phyloP scores from a whole-genome alignment of 768 basidiomycete genomes.

The Strobilomyces confusus region DNA sequence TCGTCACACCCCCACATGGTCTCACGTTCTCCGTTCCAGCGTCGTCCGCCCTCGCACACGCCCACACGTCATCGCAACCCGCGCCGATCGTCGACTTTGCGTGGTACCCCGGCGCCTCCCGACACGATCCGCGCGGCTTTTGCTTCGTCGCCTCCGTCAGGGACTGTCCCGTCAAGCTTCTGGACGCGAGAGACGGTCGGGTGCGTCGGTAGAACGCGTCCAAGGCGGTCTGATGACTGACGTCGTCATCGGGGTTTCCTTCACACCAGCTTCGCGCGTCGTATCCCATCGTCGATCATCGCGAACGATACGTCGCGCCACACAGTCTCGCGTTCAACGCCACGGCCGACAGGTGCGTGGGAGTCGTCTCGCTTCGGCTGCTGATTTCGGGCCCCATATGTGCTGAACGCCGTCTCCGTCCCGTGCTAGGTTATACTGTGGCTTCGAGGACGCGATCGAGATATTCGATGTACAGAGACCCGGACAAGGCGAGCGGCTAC shows the following conservation, averaged over 20 bases:
- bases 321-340: conserved; percentile 78
- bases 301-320: conserved; percentile 88
- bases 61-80: conserved; percentile 45
- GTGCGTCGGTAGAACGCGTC: conserved; percentile 38
- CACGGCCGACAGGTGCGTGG: conserved; percentile 54
- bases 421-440: conserved; percentile 69
- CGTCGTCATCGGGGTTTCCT: background rate
- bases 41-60: conserved; percentile 8
- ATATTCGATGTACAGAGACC: conserved; percentile 74
- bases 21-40: background rate
- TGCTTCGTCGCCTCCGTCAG: conserved; percentile 84
- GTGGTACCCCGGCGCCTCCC: conserved; percentile 83
- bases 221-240: too few species aligned
- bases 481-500: conserved; percentile 67
- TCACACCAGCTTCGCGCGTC: conserved; percentile 76
- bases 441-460: conserved; percentile 82
- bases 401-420: background rate
- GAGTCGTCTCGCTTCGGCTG: background rate
- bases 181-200: conserved; percentile 75
- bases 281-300: conserved; percentile 88
- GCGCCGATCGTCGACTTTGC: conserved; percentile 71
- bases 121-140: conserved; percentile 55
- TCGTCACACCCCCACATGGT: too few species aligned
- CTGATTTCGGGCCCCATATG: too few species aligned
- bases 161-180: conserved; percentile 79